A percentile compares a stretch with the other conserved stretches of the same genome.
Evolutionary conservation across 495 filamentous ascomycete species (phyloP).

Genomic region (Peziza echinospora): DNA sequence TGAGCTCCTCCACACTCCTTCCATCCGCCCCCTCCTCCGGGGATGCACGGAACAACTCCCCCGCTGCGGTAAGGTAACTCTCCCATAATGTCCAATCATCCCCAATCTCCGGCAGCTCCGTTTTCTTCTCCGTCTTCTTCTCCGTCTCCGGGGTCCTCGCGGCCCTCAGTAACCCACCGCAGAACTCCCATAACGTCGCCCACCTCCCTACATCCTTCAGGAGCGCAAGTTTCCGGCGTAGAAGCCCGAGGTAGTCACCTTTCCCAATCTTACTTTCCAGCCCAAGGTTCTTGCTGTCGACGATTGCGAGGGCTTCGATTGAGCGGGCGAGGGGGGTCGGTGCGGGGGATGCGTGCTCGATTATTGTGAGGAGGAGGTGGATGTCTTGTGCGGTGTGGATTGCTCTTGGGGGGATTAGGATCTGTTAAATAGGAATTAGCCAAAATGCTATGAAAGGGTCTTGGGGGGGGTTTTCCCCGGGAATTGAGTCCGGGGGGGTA

Average conservation of each 20-base stretch:
- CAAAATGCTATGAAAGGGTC: too few relatives aligned
- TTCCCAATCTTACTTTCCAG: conserved; percentile 29
- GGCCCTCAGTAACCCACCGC: conserved; percentile 23
- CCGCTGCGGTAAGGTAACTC: conserved; percentile 19
- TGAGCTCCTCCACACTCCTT: neutral
- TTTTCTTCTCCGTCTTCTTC: conserved; percentile 16
- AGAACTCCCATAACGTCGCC: conserved; percentile 26
- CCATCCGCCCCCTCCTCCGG: conserved; percentile 15
- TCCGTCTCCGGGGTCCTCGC: conserved; percentile 1
- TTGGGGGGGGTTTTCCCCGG: too few relatives aligned
- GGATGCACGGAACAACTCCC: conserved; percentile 15
- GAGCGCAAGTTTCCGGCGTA: conserved; percentile 25
- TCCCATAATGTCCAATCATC: conserved; percentile 40
- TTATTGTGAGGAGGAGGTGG: conserved; percentile 25
- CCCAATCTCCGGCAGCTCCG: conserved; percentile 16
- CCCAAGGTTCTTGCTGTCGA: conserved; percentile 31
- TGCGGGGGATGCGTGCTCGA: conserved; percentile 10
- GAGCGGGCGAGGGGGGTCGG: conserved; percentile 21
- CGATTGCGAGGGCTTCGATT: conserved; percentile 28
- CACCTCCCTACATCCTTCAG: conserved; percentile 27
- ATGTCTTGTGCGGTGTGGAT: conserved; percentile 35
- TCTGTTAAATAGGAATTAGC: too few relatives aligned
- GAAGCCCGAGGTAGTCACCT: conserved; percentile 30
- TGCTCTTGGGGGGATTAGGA: conserved; percentile 24
- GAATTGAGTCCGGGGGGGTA: neutral